These are phyloP conservation scores for Calonectria ilicicola DNA, from an alignment of 2,329 filamentous ascomycete genomes.

Conservation along the genomic window DNA sequence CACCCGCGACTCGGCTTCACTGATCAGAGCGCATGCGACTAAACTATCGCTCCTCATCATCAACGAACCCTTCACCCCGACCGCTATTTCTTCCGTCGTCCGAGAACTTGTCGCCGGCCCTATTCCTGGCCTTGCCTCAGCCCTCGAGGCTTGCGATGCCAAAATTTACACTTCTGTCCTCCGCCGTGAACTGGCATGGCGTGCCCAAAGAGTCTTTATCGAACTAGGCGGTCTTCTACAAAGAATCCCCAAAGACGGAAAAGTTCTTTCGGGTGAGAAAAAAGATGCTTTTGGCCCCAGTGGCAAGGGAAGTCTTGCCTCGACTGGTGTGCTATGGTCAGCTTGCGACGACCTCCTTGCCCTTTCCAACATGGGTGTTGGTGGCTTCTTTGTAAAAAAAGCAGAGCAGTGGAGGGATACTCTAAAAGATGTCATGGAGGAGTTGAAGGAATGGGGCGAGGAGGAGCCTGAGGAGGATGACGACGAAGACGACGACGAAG, in stretches of 20 bases:
- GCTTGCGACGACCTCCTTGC: conserved; percentile 79
- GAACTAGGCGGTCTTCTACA: conserved; percentile 72
- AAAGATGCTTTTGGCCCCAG: conserved; percentile 47
- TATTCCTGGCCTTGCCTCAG: conserved; percentile 80
- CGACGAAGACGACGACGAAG: conserved; percentile 60
- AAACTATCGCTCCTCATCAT: conserved; percentile 90
- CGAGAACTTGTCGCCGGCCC: conserved; percentile 78
- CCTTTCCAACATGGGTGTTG: conserved; percentile 75
- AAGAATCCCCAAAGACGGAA: conserved; percentile 70
- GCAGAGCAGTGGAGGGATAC: conserved; percentile 80
- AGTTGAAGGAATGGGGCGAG: conserved; percentile 89
- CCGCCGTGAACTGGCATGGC: conserved; percentile 71
- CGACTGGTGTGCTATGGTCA: conserved; percentile 86
- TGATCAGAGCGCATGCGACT: conserved; percentile 86
- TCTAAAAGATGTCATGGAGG: conserved; percentile 84
- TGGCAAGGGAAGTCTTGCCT: conserved; percentile 67
- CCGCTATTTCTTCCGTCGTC: conserved; percentile 78
- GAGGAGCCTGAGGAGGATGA: conserved; percentile 73
- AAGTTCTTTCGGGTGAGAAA: conserved; percentile 52
- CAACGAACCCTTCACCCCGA: conserved; percentile 87
- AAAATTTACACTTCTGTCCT: conserved; percentile 73
- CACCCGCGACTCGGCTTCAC: conserved; percentile 76
- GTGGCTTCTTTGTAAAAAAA: conserved; percentile 76
- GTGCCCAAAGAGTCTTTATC: conserved; percentile 69
- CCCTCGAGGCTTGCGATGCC: conserved; percentile 73